Conservation (phyloP, 139 green algal species). For the Chlorella sp. region DNA sequence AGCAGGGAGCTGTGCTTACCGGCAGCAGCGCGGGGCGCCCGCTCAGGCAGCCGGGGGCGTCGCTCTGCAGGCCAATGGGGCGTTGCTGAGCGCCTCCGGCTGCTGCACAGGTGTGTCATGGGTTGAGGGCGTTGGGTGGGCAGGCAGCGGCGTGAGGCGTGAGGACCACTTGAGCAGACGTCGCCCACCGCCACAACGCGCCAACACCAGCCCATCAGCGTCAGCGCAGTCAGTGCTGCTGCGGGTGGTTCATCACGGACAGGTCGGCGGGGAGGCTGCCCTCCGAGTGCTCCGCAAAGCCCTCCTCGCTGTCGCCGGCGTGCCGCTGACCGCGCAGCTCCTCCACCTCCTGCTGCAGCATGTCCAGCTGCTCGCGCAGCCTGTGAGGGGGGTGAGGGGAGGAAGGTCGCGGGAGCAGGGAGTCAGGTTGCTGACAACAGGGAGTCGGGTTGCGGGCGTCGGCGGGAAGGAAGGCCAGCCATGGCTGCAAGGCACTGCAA, state of each 20-base stretch:
- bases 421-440: background rate
- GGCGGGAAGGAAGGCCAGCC: too few species aligned
- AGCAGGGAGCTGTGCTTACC: slow-evolving; percentile 13
- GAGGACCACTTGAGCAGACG: too few species aligned
- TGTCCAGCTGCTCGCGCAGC: slow-evolving; percentile 37
- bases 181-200: too few species aligned
- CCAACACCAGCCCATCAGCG: too few species aligned
- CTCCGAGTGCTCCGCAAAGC: slow-evolving; percentile 18
- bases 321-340: slow-evolving; percentile 20
- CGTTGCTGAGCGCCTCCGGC: background rate
- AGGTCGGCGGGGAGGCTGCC: slow-evolving; percentile 28
- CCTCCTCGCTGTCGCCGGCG: slow-evolving; percentile 22
- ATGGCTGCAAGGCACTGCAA: background rate
- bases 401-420: background rate
- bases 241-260: slow-evolving; percentile 6
- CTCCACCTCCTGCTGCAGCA: slow-evolving; percentile 36
- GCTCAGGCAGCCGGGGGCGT: background rate
- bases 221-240: background rate
- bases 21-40: slow-evolving; percentile 1
- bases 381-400: background rate
- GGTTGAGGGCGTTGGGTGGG: background rate
- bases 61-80: background rate
- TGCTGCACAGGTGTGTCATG: slow-evolving; percentile 1
- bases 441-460: background rate
- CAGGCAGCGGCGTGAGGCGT: too few species aligned